Evolutionary conservation across 257 asterid species (phyloP), one percentile per base, ranked within the genome.

Genomic region (Gentiana dahurica): DNA sequence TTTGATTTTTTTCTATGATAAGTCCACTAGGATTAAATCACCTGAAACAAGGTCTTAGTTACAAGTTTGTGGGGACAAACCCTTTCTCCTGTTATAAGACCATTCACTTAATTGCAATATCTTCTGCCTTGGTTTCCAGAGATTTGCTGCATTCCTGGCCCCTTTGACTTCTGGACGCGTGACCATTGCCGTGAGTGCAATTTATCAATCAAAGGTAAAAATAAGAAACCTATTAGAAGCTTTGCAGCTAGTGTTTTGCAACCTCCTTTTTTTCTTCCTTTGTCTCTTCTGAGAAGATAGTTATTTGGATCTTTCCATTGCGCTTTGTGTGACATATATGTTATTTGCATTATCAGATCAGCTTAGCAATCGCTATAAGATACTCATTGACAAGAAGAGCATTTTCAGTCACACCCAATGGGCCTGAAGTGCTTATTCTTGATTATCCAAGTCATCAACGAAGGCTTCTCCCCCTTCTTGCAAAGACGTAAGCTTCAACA

Each of bases 91-190:
- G 24, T 24, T 24, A 41, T 0, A 41, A 10, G 9, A 2, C 9
- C 46, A 41, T 41, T 41, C 9, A 5, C 10, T 41, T 41, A 5
- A 41, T 3, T 41, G 46, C 10, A 41, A 41, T 41, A 0, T 2
- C 9, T 10, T 6, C 9, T 41, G 9, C 50, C 35, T 64, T 57
- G 63, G 58, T 72, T 36, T 77, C 55, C 91, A 92, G 99, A 79
- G 97, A 50, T 92, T 88, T 69, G 99, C 89, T 51, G 97, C 97
- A 39, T 85, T 92, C 74, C 73, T 92, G 94, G 95, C 97, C 44
- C 99, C 95, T 44, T 82, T 88, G 84, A 92, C 97, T 57, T 85
- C 95, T 52, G 99, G 99, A 8, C 97, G 97, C 50, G 99, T 92
- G 67, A 81, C 85, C 45, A 88, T 88, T 53, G 95, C 95, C 51